Conservation (phyloP, 164 flowering plant genomes). For the Umbellularia californica region DNA sequence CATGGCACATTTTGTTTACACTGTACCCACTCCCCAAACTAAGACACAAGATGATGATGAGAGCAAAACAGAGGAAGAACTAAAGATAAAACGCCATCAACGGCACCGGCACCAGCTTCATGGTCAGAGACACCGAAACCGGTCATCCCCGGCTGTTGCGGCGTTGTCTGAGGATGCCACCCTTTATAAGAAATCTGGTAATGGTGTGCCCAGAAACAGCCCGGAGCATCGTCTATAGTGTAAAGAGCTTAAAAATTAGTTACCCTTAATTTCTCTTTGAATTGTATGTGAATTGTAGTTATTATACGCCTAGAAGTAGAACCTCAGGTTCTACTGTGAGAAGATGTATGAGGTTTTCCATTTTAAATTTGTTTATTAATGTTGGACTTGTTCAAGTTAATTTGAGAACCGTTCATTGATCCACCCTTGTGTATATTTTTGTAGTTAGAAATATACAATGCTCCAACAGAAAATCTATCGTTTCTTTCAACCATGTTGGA, state of each 20-base stretch:
- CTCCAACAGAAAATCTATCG: too few species aligned
- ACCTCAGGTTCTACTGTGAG: too few species aligned
- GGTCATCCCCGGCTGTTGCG: not conserved
- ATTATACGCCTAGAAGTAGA: too few species aligned
- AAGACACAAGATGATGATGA: not conserved
- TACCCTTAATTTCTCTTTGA: not conserved
- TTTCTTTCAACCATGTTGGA: too few species aligned
- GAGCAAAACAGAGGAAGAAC: not conserved
- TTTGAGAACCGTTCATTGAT: too few species aligned
- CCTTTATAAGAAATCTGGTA: not conserved
- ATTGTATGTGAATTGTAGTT: too few species aligned
- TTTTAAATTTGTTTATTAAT: too few species aligned
- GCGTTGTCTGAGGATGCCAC: not conserved
- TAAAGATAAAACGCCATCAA: not conserved
- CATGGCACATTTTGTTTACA: slow-evolving; percentile 52
- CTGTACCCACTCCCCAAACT: slow-evolving; percentile 27
- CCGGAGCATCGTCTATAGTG: not conserved
- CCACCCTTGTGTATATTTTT: too few species aligned
- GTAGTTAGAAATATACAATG: too few species aligned
- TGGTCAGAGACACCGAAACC: not conserved
- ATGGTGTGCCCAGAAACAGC: not conserved
- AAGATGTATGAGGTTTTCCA: too few species aligned
- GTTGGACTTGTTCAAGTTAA: too few species aligned
- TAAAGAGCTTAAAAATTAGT: not conserved
- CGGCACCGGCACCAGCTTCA: not conserved